Evolutionary conservation across 495 filamentous ascomycete genomes (phyloP), one percentile per base, ranked within the genome.

Genomic region (Massariosphaeria phaeospora): DNA sequence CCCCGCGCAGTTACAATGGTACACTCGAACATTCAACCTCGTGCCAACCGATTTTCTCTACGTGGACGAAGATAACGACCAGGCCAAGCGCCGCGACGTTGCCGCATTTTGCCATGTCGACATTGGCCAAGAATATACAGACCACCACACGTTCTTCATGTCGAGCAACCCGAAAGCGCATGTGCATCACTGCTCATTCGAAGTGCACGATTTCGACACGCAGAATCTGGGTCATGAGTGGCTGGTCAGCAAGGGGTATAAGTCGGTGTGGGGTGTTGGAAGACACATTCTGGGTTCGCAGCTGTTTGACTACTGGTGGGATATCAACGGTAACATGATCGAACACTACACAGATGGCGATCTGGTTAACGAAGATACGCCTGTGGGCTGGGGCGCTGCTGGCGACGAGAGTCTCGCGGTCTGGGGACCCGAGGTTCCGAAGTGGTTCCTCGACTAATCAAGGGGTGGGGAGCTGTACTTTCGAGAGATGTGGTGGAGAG

Each of bases 131-230:
- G 75, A 79, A 3, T 67, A 73, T 47, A 79, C 82, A 0, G 85
- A 90, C 63, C 86, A 90, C 59, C 86, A 89, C 69, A 73, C 67
- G n/a, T 81, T 89, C 66, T 88, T 88, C 75, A 75, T 89, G 59
- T 75, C 38, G 27, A 40, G 47, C 7, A 76, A 75, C 2, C 66
- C 75, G 5, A 76, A 75, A 13, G 68, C 70, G 13, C 80, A 84
- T 62, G 81, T 89, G 1, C 85, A 89, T 65, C 86, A 90, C 63
- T 79, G 77, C 24, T 81, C 77, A 2, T 90, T 84, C 52, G 85
- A 90, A 67, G 84, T 86, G 6, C 78, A 85, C 64, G 84, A 90
- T 63, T 86, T 85, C 60, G 86, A 90, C 57, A 79, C 81, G 0
- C 85, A 89, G 70, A 71, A 82, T 29, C 72, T 89, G 3, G 86